A percentile compares a stretch with the other conserved stretches of the same genome.
Conservation (phyloP, 1,139 yeast genomes). For the Yamadazyma triangularis region DNA sequence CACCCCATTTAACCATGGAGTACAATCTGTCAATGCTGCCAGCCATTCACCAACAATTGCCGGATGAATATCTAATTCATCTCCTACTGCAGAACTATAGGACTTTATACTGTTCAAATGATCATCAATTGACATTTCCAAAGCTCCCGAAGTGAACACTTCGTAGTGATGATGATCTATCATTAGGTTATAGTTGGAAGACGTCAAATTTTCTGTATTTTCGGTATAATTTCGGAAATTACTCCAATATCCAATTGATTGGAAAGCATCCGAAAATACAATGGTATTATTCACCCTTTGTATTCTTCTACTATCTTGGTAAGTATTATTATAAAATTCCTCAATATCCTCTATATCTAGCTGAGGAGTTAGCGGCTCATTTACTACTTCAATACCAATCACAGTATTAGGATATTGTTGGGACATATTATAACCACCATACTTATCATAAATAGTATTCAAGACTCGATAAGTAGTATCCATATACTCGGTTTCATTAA, state of each 20-base stretch:
- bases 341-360: constrained; percentile 55
- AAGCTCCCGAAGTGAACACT: constrained; percentile 65
- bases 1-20: constrained; percentile 88
- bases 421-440: constrained; percentile 55
- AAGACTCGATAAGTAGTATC: constrained; percentile 50
- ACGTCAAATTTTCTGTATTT: constrained; percentile 27
- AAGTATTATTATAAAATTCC: constrained; percentile 53
- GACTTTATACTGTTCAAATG: constrained; percentile 61
- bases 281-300: constrained; percentile 46
- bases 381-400: constrained; percentile 77
- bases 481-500: constrained; percentile 46
- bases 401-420: constrained; percentile 58
- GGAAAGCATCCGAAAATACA: constrained; percentile 73
- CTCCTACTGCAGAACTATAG: constrained; percentile 47
- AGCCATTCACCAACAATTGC: constrained; percentile 87
- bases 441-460: constrained; percentile 46
- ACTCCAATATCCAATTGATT: constrained; percentile 59
- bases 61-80: constrained; percentile 67
- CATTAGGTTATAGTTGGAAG: constrained; percentile 58
- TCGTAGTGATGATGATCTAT: constrained; percentile 92
- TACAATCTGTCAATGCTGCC: constrained; percentile 92
- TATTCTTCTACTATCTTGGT: constrained; percentile 43
- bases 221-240: constrained; percentile 29
- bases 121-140: constrained; percentile 49
- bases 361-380: constrained; percentile 80